Percentiles rank a stretch among this genome's conserved stretches.
Evolutionary conservation across 2,329 filamentous ascomycete species (phyloP).

Genomic region (Fusarium verticillioides): DNA sequence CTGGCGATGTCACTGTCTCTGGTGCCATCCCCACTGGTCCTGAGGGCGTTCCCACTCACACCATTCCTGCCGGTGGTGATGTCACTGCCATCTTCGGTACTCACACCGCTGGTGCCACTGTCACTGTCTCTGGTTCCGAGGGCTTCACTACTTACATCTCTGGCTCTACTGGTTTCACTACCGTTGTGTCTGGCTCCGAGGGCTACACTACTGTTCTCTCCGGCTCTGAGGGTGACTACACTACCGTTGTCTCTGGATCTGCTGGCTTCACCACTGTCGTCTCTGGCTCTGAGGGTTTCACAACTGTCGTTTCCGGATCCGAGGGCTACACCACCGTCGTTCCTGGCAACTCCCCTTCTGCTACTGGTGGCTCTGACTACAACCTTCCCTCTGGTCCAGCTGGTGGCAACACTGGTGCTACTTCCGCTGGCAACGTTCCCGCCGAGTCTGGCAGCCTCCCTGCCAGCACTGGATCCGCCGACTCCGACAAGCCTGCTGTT

Average conservation of each 20-base stretch:
- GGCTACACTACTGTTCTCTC: conserved; percentile 12
- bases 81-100: conserved; percentile 30
- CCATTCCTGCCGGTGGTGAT: conserved; percentile 10
- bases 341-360: not conserved
- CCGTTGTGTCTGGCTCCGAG: not conserved
- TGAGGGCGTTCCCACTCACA: conserved; percentile 6
- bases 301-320: conserved; percentile 3
- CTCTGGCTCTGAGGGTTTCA: conserved; percentile 18
- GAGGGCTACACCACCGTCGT: conserved; percentile 1
- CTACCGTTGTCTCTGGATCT: conserved; percentile 11
- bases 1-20: not conserved
- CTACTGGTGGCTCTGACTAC: not conserved
- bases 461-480: not conserved
- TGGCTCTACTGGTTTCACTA: conserved; percentile 11
- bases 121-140: conserved; percentile 4
- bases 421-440: conserved; percentile 1
- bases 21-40: conserved; percentile 6
- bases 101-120: conserved; percentile 1
- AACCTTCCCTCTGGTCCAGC: not conserved
- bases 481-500: not conserved
- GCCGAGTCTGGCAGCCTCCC: conserved; percentile 13
- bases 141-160: conserved; percentile 6
- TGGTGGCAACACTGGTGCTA: not conserved
- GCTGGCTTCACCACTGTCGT: conserved; percentile 14
- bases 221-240: conserved; percentile 15